phyloP scores from a whole-genome alignment of 1,284 basidiomycete genomes.

The Leccinum griseonigrum region DNA sequence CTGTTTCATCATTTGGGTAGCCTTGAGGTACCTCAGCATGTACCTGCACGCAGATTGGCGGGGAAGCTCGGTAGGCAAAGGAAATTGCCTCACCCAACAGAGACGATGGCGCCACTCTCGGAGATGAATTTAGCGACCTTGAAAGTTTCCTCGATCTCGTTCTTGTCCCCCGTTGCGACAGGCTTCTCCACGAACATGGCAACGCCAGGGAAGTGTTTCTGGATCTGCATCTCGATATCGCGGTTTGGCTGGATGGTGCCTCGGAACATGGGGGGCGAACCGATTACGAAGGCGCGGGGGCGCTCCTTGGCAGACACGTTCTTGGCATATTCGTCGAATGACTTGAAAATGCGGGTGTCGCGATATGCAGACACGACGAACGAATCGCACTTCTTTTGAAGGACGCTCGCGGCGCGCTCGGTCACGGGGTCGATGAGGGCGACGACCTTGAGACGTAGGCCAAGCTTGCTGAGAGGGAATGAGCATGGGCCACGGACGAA shows the following conservation, averaged over 20 bases:
- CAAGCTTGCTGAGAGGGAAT: constrained; percentile 75
- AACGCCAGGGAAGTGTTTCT: constrained; percentile 87
- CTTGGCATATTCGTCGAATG: constrained; percentile 83
- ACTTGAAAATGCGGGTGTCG: constrained; percentile 86
- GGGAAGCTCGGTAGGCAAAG: constrained; percentile 1
- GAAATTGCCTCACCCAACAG: constrained; percentile 68
- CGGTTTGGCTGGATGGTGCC: constrained; percentile 76
- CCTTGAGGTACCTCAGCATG: constrained; percentile 92
- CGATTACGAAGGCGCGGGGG: constrained; percentile 83
- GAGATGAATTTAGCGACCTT: constrained; percentile 66
- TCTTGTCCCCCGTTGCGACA: constrained; percentile 78
- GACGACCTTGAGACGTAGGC: constrained; percentile 92
- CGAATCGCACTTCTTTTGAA: constrained; percentile 89
- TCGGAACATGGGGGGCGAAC: constrained; percentile 92
- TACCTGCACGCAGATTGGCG: constrained; percentile 45
- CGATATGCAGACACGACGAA: constrained; percentile 95
- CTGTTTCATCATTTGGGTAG: constrained; percentile 97
- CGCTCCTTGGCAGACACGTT: constrained; percentile 60
- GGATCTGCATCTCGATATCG: constrained; percentile 88
- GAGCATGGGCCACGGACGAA: constrained; percentile 6
- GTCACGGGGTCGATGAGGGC: constrained; percentile 91
- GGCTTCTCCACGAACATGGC: constrained; percentile 98
- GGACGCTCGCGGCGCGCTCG: constrained; percentile 78
- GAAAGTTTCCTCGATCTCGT: constrained; percentile 68
- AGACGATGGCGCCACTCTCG: constrained; percentile 76